Evolutionary conservation across 768 basidiomycete species (phyloP), one percentile per base, ranked within the genome.

Genomic region (Tulasnella calospora): DNA sequence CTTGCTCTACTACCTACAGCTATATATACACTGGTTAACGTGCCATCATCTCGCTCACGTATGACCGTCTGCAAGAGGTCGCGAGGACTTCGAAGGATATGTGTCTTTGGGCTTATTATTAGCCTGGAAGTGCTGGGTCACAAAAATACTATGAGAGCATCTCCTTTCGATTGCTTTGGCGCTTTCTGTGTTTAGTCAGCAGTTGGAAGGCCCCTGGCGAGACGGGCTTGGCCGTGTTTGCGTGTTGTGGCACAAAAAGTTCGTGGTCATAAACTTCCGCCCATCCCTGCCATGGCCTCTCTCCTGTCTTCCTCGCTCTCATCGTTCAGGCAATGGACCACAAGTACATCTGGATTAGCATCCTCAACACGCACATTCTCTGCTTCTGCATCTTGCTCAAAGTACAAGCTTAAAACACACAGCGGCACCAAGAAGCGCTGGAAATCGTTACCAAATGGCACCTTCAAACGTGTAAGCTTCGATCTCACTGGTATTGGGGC

Each of bases 381-480:
- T 5, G 70, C 38, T 23, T 78, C 77, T 3, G 44, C 77, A 15
- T 40, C 77, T 15, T 71, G n/a, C 19, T 51, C 44, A 12, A 78
- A 78, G 38, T 78, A 78, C 70, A 78, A 78, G 71, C 71, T 78
- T 19, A 78, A 78, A 33, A 78, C 77, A 15, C 77, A 78, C 71
- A 78, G 77, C 33, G 79, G 79, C 17, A 75, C 79, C 27, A 80
- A 79, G 61, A 80, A 80, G 35, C 46, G 79, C 27, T 80, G 79
- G 79, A 35, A 80, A 17, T 35, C 79, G 3, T 57, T 80, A 10
- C 79, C 79, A 17, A 74, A 67, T 46, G 79, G 79, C 27, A 27
- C 76, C 12, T 80, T 80, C 67, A 80, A 80, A 73, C 79, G 79
- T 23, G 79, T 80, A 51, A 41, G 79, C 57, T 19, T 55, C 13